These are phyloP conservation scores for Fraxinus americana DNA, from an alignment of 257 asterid genomes.

Conservation along the genomic window DNA sequence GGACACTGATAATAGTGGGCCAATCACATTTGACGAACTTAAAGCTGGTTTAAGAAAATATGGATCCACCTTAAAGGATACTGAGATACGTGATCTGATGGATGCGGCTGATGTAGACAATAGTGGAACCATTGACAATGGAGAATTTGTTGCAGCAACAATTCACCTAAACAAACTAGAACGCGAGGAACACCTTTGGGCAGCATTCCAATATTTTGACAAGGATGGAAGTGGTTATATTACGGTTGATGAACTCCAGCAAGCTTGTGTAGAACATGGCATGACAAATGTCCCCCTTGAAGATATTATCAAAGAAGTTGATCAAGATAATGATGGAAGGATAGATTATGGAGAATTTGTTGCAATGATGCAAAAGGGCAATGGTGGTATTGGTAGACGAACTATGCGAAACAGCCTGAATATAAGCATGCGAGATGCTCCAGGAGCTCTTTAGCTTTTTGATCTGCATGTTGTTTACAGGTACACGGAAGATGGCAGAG, in stretches of 20 bases:
- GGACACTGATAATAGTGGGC: conserved; percentile 70
- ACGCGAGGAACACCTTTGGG: conserved; percentile 83
- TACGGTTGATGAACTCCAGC: conserved; percentile 90
- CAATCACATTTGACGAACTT: conserved; percentile 68
- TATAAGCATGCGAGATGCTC: conserved; percentile 62
- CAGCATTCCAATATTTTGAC: conserved; percentile 84
- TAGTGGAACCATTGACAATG: conserved; percentile 85
- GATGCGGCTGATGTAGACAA: conserved; percentile 89
- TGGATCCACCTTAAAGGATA: conserved; percentile 61
- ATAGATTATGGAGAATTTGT: conserved; percentile 65
- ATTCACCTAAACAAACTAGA: conserved; percentile 83
- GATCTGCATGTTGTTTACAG: conserved; percentile 2
- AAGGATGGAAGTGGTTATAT: conserved; percentile 93
- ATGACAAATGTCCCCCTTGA: conserved; percentile 22
- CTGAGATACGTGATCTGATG: conserved; percentile 64
- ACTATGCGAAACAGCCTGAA: conserved; percentile 66
- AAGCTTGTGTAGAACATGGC: conserved; percentile 41
- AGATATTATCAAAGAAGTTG: conserved; percentile 22
- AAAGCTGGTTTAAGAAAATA: conserved; percentile 60
- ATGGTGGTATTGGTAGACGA: conserved; percentile 61
- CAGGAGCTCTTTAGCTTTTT: conserved; percentile 37
- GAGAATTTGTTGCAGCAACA: conserved; percentile 86
- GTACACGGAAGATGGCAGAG: not conserved
- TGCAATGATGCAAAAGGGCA: conserved; percentile 71
- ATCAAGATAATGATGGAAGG: conserved; percentile 45